Evolutionary conservation across 2,329 filamentous ascomycete species (phyloP), one percentile per base, ranked within the genome.

Genomic region (Shiraia sp.): DNA sequence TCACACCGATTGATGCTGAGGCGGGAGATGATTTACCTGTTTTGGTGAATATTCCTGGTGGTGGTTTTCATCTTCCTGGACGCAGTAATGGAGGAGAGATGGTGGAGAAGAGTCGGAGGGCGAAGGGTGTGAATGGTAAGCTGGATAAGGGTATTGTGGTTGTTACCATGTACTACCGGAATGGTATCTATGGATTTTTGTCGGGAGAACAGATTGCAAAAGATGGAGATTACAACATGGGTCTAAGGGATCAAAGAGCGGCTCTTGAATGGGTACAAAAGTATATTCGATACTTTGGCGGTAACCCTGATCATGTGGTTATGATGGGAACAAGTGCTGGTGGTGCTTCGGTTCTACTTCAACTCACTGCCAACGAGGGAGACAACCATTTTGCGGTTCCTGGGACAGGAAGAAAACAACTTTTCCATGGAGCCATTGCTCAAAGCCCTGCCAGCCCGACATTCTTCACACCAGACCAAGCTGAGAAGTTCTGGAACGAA

Each of bases 21-120:
- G 38, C 61, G 19, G 63, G 63, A 9, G 63, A 66, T 17, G 61
- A 66, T 26, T 36, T 66, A 10, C 55, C 69, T 22, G 71, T 74
- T 1, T 53, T 72, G 14, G 68, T 76, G 1, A 75, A 74, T 46
- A 75, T 75, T 55, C 74, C 74, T 15, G 73, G 73, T 5, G 72
- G 70, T 29, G 71, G 71, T 0, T 73, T 73, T 57, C 71, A 73
- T 36, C 40, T 65, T 3, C 63, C 63, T 12, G 63, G 63, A 6
- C 52, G 63, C 23, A 55, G 59, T 31, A 66, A 62, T 34, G 61
- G 61, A 22, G 56, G 53, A 4, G 61, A 61, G 31, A 58, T 65
- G 53, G 60, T 63, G 19, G 57, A 57, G 38, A 66, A 66, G 49
- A 55, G 55, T 24, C 48, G 61, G 13, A 47, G 49, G 16, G 59